Evolutionary conservation across 306 rosid species (phyloP), one percentile per base, ranked within the genome.

Genomic region (Carpinus viminea): DNA sequence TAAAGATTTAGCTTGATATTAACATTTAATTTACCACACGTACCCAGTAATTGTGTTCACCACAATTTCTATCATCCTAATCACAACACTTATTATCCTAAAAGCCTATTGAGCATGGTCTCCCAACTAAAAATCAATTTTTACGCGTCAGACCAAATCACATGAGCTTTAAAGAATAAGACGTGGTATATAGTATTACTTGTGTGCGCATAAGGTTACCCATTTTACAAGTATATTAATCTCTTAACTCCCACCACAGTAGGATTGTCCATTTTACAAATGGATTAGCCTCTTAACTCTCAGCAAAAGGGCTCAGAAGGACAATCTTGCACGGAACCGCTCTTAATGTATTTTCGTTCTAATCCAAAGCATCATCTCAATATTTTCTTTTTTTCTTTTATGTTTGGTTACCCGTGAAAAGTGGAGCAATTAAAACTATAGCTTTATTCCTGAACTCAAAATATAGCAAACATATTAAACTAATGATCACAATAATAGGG

Each of bases 331-430:
- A 73, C 76, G 69, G 73, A 70, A 75, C n/a, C 50, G 53, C 60
- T 45, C 5, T 3, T 12, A 24, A 0, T 24, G 47, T 60, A 61
- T n/a, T 12, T 77, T 78, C 56, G 2, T 16, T 78, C 9, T 12
- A 21, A 38, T 68, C 53, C 56, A 61, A 68, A 70, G 66, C 78
- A 57, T 70, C 65, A 34, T 79, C 80, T 70, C 77, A 0, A 4
- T 41, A 6, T 41, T 0, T 41, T 41, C 6, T 5, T 41, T 41
- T 41, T 5, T 41, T 0, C 5, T 41, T 5, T 6, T 28, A 2
- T 28, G 1, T 28, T 41, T 6, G 45, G 45, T 41, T 41, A 55
- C 12, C 21, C 74, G 74, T 26, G 74, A 12, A 70, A 70, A 41
- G 24, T 46, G 56, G 21, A 2, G 24, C 11, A 15, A 17, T 41